A percentile compares a stretch with the other conserved stretches of the same genome.
These are phyloP conservation scores for Quercus tomentella DNA, from an alignment of 331 rosid species.

Conservation along the genomic window DNA sequence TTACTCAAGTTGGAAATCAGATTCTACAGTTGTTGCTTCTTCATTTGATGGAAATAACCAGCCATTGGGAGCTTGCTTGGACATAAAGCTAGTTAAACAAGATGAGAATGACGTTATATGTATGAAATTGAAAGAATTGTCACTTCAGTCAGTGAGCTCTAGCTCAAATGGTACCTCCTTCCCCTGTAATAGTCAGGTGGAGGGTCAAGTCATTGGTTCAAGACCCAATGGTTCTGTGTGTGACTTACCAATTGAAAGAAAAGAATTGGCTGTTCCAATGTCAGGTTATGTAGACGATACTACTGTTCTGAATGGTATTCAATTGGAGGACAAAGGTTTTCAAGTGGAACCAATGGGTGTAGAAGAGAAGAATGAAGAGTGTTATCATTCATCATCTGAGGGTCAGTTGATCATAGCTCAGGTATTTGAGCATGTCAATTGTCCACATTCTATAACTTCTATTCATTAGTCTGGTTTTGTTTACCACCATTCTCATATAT, in stretches of 20 bases:
- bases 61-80: slow-evolving; percentile 13
- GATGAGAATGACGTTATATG: slow-evolving; percentile 32
- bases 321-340: slow-evolving; percentile 9
- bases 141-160: background rate
- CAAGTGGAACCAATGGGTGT: slow-evolving; percentile 2
- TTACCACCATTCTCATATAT: background rate
- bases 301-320: background rate
- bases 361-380: slow-evolving; percentile 31
- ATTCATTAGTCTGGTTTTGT: background rate
- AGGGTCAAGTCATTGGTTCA: too few species aligned
- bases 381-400: slow-evolving; percentile 19
- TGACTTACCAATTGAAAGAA: too few species aligned
- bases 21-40: slow-evolving; percentile 15
- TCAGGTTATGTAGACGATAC: slow-evolving; percentile 12
- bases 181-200: too few species aligned
- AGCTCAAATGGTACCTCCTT: too few species aligned
- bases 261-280: slow-evolving; percentile 4
- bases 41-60: slow-evolving; percentile 31
- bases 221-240: too few species aligned
- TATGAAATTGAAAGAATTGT: slow-evolving; percentile 49
- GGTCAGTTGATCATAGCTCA: slow-evolving; percentile 19
- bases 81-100: slow-evolving; percentile 24
- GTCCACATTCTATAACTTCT: background rate
- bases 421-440: slow-evolving; percentile 30
- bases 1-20: slow-evolving; percentile 17